Conservation (phyloP, 1,284 basidiomycete genomes). For the Ganoderma leucocontextum region DNA sequence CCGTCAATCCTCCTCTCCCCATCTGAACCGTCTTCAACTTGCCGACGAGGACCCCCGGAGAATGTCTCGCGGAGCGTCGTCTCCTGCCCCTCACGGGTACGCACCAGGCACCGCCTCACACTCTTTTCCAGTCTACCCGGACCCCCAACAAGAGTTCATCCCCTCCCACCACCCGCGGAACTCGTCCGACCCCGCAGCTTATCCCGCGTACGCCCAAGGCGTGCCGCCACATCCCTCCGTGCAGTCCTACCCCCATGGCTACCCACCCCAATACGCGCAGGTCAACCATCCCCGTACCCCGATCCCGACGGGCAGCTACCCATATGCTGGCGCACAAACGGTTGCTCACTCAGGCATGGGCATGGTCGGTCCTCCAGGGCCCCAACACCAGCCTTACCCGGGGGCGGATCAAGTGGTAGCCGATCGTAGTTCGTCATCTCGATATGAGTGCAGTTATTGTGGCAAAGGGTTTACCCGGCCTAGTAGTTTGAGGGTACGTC, state of each 20-base stretch:
- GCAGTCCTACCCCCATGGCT: slow-evolving; percentile 29
- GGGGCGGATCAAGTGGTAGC: slow-evolving; percentile 33
- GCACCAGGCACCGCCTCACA: slow-evolving; percentile 26
- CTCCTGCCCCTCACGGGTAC: slow-evolving; percentile 25
- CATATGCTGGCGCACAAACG: slow-evolving; percentile 41
- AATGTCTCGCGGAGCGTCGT: slow-evolving; percentile 27
- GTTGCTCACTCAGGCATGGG: slow-evolving; percentile 29
- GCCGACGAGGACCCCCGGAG: slow-evolving; percentile 37
- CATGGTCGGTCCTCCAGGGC: slow-evolving; percentile 12
- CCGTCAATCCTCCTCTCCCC: slow-evolving; percentile 37
- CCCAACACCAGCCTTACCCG: slow-evolving; percentile 31
- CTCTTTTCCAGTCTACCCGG: slow-evolving; percentile 34
- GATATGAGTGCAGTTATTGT: slow-evolving; percentile 82
- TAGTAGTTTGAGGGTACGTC: slow-evolving; percentile 76
- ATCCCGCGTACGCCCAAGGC: slow-evolving; percentile 25
- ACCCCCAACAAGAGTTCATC: slow-evolving; percentile 20
- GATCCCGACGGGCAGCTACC: slow-evolving; percentile 40
- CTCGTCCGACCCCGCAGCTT: slow-evolving; percentile 30
- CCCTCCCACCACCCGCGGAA: slow-evolving; percentile 31
- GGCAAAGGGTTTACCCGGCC: slow-evolving; percentile 84
- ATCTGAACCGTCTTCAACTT: slow-evolving; percentile 36
- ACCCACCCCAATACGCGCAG: slow-evolving; percentile 31
- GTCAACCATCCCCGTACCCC: slow-evolving; percentile 30
- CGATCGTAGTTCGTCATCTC: slow-evolving; percentile 47
- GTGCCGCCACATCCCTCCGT: slow-evolving; percentile 20